Conservation (phyloP, 495 filamentous ascomycete genomes). For the Halenospora varia region DNA sequence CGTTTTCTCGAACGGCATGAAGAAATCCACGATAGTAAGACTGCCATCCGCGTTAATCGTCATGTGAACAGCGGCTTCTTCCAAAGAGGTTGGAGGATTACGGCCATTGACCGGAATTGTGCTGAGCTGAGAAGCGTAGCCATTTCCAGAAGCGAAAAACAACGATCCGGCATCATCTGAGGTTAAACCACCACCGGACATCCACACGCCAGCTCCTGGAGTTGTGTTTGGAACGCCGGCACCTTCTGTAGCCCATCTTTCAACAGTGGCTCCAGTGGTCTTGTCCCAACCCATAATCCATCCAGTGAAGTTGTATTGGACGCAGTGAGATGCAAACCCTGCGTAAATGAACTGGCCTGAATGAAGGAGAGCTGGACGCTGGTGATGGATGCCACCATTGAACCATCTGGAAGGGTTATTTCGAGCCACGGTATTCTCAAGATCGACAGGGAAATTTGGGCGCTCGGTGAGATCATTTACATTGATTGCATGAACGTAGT, state of each 20-base stretch:
- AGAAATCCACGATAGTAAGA: slow-evolving; percentile 35
- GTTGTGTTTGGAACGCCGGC: slow-evolving; percentile 23
- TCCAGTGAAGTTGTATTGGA: slow-evolving; percentile 45
- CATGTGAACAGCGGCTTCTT: slow-evolving; percentile 39
- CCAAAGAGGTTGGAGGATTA: slow-evolving; percentile 37
- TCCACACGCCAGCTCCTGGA: slow-evolving; percentile 36
- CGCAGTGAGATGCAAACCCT: slow-evolving; percentile 43
- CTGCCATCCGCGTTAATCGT: slow-evolving; percentile 35
- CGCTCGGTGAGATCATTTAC: slow-evolving; percentile 33
- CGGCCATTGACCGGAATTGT: slow-evolving; percentile 34
- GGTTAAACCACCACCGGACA: slow-evolving; percentile 38
- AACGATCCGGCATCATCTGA: slow-evolving; percentile 34
- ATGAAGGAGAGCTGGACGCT: slow-evolving; percentile 38
- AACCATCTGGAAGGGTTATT: slow-evolving; percentile 41
- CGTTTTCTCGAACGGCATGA: slow-evolving; percentile 38
- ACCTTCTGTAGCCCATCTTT: slow-evolving; percentile 35
- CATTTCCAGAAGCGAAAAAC: slow-evolving; percentile 42
- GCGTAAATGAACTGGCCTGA: slow-evolving; percentile 38
- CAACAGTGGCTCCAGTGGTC: slow-evolving; percentile 34
- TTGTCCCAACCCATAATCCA: slow-evolving; percentile 44
- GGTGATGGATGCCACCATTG: slow-evolving; percentile 38
- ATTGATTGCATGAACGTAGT: slow-evolving; percentile 38
- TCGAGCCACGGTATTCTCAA: slow-evolving; percentile 35
- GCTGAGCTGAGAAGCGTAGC: slow-evolving; percentile 35
- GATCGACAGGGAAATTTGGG: slow-evolving; percentile 33